phyloP scores from a whole-genome alignment of 179 eudicot species.

The Nepenthes alata region DNA sequence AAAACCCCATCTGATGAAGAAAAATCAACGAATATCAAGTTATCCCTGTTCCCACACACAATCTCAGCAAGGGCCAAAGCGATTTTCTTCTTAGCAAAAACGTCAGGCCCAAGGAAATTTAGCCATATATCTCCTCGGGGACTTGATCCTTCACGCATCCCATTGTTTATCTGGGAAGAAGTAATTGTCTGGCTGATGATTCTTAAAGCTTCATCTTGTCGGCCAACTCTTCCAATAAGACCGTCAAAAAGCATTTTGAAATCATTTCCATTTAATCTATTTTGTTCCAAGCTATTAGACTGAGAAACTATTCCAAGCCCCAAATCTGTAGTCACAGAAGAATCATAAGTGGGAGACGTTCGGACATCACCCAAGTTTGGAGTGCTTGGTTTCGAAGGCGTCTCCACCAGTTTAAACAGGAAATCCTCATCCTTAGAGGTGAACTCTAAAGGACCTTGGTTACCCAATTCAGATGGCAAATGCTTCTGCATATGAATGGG shows the following conservation, averaged over 20 bases:
- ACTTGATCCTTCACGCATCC: constrained; percentile 24
- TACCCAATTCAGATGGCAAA: constrained; percentile 8
- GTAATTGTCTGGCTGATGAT: constrained; percentile 44
- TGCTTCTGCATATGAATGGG: constrained; percentile 18
- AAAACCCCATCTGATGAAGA: constrained; percentile 12
- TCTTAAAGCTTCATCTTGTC: constrained; percentile 54
- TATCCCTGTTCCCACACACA: constrained; percentile 36
- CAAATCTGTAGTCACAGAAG: constrained; percentile 59
- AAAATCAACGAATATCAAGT: constrained; percentile 38
- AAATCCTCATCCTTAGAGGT: neutral
- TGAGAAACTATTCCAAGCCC: constrained; percentile 39
- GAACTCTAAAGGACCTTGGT: constrained; percentile 6
- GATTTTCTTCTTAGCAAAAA: constrained; percentile 50
- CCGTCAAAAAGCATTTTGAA: constrained; percentile 39
- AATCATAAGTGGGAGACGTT: constrained; percentile 25
- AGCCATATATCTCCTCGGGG: constrained; percentile 62
- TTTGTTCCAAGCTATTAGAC: constrained; percentile 19
- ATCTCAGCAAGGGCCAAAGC: constrained; percentile 53
- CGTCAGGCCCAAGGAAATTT: constrained; percentile 56
- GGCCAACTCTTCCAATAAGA: constrained; percentile 43
- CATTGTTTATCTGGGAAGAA: constrained; percentile 29
- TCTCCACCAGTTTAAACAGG: constrained; percentile 17
- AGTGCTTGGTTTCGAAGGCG: constrained; percentile 20
- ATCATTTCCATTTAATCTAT: constrained; percentile 13
- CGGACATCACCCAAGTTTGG: constrained; percentile 22